Percentiles rank a stretch among this genome's conserved stretches.
These are phyloP conservation scores for Paradendryphiella salina DNA, from an alignment of 2,329 filamentous ascomycete species.

Conservation along the genomic window DNA sequence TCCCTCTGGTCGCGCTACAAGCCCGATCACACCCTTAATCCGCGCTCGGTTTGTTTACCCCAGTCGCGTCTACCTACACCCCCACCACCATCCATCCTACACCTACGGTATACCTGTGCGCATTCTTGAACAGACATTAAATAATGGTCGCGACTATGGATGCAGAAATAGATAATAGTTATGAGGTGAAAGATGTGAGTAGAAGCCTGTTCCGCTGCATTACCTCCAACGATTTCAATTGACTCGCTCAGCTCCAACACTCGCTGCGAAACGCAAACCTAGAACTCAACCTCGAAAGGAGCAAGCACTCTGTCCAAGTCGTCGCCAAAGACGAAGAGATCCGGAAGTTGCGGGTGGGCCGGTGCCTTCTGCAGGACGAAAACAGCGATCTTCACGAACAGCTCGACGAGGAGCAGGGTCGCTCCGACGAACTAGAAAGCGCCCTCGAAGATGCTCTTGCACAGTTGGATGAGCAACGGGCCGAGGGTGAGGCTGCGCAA, in stretches of 20 bases:
- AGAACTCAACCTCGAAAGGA: slow-evolving; percentile 71
- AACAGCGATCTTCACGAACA: slow-evolving; percentile 69
- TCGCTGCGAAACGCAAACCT: slow-evolving; percentile 59
- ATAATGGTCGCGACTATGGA: slow-evolving; percentile 36
- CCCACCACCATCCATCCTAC: slow-evolving; percentile 24
- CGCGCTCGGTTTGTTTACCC: slow-evolving; percentile 41
- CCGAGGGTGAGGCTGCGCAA: slow-evolving; percentile 51
- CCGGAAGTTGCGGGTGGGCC: slow-evolving; percentile 66
- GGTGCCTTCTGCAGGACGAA: slow-evolving; percentile 72
- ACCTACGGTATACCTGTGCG: slow-evolving; percentile 14
- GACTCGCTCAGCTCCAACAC: slow-evolving; percentile 50
- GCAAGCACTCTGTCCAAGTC: slow-evolving; percentile 65
- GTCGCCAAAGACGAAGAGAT: slow-evolving; percentile 75
- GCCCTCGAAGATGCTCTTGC: slow-evolving; percentile 54
- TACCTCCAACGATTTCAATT: slow-evolving; percentile 13
- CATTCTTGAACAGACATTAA: slow-evolving; percentile 28
- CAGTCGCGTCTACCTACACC: slow-evolving; percentile 32
- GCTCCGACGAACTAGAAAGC: slow-evolving; percentile 59
- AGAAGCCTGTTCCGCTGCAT: slow-evolving; percentile 1
- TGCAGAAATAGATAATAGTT: slow-evolving; percentile 30
- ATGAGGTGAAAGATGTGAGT: slow-evolving; percentile 45
- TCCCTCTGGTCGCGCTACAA: not conserved
- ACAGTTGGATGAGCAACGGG: slow-evolving; percentile 54
- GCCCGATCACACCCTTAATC: not conserved
- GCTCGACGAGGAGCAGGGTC: slow-evolving; percentile 62